Conservation (phyloP, 176 grass and related monocot species). For the Carex scoparia region DNA sequence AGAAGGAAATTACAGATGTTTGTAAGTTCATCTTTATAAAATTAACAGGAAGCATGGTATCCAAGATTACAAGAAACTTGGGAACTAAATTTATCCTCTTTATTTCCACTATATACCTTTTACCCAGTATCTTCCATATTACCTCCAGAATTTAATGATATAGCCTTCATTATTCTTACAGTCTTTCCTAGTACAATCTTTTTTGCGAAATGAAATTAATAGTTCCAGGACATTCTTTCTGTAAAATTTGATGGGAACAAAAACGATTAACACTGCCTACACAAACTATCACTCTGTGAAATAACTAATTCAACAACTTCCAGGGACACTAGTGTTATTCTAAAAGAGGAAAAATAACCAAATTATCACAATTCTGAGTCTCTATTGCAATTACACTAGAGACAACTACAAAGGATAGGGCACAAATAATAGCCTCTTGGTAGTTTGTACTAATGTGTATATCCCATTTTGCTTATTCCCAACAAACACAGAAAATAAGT, state of each 20-base stretch:
- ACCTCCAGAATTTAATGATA: neutral
- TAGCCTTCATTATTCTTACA: neutral
- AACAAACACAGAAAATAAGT: neutral
- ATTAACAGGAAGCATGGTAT: neutral
- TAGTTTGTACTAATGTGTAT: neutral
- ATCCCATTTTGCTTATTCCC: neutral
- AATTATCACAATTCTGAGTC: neutral
- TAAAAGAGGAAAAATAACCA: neutral
- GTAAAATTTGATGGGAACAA: neutral
- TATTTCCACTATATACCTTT: neutral
- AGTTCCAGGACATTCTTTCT: neutral
- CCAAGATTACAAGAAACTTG: neutral
- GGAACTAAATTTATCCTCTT: neutral
- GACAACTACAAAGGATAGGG: neutral
- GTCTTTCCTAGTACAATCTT: neutral
- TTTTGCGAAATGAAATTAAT: neutral
- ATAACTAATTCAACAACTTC: neutral
- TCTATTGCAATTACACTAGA: neutral
- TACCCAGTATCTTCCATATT: neutral
- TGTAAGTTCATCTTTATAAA: neutral
- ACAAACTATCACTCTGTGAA: neutral
- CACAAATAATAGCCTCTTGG: neutral
- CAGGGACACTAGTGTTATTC: neutral
- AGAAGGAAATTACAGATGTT: conserved; percentile 10
- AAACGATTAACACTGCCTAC: neutral